These are phyloP conservation scores for Xylaria acuta DNA, from an alignment of 495 filamentous ascomycete species.

Conservation along the genomic window DNA sequence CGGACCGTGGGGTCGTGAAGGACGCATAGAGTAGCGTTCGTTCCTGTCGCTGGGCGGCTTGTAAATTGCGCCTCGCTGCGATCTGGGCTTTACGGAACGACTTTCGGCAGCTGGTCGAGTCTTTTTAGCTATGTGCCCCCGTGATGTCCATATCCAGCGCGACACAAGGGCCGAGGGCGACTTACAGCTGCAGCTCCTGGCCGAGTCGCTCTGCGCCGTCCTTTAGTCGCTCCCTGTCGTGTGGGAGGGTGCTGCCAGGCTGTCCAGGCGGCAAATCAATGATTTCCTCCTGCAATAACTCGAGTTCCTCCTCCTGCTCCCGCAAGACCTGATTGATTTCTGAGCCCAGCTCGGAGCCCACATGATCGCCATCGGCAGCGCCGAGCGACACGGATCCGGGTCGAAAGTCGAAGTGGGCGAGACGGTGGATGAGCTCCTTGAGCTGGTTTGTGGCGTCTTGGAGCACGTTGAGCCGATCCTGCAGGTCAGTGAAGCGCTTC, in stretches of 20 bases:
- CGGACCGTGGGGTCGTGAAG: constrained; percentile 50
- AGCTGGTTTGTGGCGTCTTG: constrained; percentile 71
- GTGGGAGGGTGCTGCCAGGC: constrained; percentile 52
- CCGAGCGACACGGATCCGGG: constrained; percentile 62
- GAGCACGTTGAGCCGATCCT: constrained; percentile 70
- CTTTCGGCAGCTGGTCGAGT: constrained; percentile 62
- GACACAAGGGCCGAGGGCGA: constrained; percentile 28
- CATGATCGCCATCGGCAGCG: constrained; percentile 63
- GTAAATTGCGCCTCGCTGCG: constrained; percentile 76
- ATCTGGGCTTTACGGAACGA: constrained; percentile 87
- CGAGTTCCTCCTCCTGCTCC: constrained; percentile 86
- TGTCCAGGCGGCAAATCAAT: constrained; percentile 63
- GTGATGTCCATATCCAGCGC: not conserved
- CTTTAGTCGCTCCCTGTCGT: constrained; percentile 64
- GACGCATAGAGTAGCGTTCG: constrained; percentile 77
- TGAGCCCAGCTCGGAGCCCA: constrained; percentile 74
- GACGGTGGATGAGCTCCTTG: constrained; percentile 74
- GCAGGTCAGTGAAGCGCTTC: constrained; percentile 67
- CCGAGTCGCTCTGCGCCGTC: constrained; percentile 67
- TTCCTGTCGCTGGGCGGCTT: constrained; percentile 74
- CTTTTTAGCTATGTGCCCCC: not conserved
- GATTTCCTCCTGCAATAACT: constrained; percentile 79
- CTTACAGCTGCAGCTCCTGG: constrained; percentile 72
- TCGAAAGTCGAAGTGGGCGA: constrained; percentile 71
- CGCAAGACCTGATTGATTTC: constrained; percentile 85